Evolutionary conservation across 495 filamentous ascomycete genomes (phyloP).

Genomic region (Corynascus novoguineensis): DNA sequence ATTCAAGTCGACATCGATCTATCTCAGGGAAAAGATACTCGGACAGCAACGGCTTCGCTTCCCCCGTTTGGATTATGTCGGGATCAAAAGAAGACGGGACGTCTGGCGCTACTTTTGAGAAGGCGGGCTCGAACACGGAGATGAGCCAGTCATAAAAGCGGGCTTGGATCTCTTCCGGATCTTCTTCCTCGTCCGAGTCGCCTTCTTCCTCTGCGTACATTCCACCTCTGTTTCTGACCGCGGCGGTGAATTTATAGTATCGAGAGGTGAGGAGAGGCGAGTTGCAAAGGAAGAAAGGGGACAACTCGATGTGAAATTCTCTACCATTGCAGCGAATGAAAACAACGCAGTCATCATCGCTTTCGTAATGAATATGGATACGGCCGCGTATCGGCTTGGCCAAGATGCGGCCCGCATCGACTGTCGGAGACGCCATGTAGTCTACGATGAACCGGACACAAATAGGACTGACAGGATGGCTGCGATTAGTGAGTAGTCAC

Average conservation of each 20-base stretch:
- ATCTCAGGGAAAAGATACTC: conserved; percentile 17
- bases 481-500: background rate
- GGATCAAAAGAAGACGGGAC: conserved; percentile 17
- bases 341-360: conserved; percentile 2
- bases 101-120: conserved; percentile 11
- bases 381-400: conserved; percentile 2
- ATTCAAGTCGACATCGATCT: conserved; percentile 13
- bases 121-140: conserved; percentile 10
- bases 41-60: conserved; percentile 16
- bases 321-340: conserved; percentile 18
- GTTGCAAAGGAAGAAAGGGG: conserved; percentile 15
- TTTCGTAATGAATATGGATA: conserved; percentile 8
- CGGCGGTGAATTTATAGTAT: conserved; percentile 15
- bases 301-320: conserved; percentile 13
- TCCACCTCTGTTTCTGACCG: conserved; percentile 5
- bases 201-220: conserved; percentile 8
- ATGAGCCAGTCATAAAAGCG: conserved; percentile 10
- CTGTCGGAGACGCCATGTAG: background rate
- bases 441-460: background rate
- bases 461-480: background rate
- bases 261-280: conserved; percentile 13
- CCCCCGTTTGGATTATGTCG: conserved; percentile 13
- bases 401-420: conserved; percentile 3
- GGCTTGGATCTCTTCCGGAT: conserved; percentile 4
- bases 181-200: background rate